Conservation (phyloP, 495 filamentous ascomycete species). For the Xylaria longipes region DNA sequence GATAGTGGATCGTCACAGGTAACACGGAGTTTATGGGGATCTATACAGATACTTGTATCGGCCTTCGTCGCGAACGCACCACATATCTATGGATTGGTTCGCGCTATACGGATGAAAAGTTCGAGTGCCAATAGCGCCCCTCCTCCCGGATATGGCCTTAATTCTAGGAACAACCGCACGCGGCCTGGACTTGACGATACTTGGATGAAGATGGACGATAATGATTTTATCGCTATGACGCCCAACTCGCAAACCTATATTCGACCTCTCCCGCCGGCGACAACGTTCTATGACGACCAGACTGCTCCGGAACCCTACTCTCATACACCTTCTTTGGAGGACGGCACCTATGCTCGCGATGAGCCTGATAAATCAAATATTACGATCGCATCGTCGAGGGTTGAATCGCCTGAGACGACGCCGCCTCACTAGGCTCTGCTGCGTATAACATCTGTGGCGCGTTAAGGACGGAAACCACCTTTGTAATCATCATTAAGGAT, state of each 20-base stretch:
- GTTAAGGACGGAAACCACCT: neutral
- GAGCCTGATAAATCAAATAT: neutral
- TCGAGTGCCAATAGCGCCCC: slow-evolving; percentile 23
- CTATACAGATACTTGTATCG: slow-evolving; percentile 50
- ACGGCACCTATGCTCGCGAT: neutral
- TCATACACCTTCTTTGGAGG: neutral
- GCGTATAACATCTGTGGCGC: neutral
- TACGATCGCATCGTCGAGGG: neutral
- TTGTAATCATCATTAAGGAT: neutral
- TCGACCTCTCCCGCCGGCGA: slow-evolving; percentile 14
- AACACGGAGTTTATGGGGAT: slow-evolving; percentile 52
- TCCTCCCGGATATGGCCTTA: slow-evolving; percentile 7
- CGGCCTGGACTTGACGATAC: slow-evolving; percentile 27
- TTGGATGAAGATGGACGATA: slow-evolving; percentile 38
- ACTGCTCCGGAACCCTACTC: slow-evolving; percentile 20
- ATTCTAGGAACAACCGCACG: slow-evolving; percentile 21
- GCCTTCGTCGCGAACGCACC: slow-evolving; percentile 54
- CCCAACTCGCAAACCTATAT: slow-evolving; percentile 11
- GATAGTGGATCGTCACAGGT: slow-evolving; percentile 43
- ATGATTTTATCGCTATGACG: slow-evolving; percentile 18
- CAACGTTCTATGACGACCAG: slow-evolving; percentile 22
- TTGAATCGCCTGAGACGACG: neutral
- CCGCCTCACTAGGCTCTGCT: neutral
- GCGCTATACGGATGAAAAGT: slow-evolving; percentile 32
- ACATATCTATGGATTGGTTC: slow-evolving; percentile 46